Evolutionary conservation across 139 green algal genomes (phyloP).

Genomic region (Spirogloea muscicola): DNA sequence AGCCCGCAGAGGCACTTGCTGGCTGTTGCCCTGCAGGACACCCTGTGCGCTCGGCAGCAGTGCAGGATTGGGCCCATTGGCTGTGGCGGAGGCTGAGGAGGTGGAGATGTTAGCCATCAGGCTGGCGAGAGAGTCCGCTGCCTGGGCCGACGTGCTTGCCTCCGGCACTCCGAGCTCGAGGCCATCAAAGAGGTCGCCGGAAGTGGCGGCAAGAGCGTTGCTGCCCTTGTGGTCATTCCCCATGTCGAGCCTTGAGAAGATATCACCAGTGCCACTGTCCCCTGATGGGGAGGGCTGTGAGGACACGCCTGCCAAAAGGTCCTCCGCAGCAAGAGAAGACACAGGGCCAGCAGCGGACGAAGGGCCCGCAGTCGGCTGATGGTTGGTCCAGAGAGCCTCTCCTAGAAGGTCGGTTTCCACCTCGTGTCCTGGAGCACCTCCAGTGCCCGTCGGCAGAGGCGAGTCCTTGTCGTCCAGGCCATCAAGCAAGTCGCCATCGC

Average conservation of each 20-base stretch:
- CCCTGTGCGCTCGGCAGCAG: background rate
- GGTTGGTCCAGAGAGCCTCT: conserved; percentile 4
- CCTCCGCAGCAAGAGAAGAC: background rate
- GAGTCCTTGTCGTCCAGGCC: background rate
- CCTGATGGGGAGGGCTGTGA: background rate
- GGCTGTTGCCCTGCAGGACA: background rate
- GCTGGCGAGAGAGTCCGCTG: too few relatives aligned
- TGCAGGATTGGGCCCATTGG: background rate
- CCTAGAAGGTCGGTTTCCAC: background rate
- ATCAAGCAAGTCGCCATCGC: background rate
- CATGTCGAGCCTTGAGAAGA: background rate
- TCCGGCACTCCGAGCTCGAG: too few relatives aligned
- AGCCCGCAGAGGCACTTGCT: background rate
- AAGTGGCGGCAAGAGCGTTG: background rate
- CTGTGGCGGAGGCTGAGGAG: too few relatives aligned
- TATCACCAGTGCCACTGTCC: background rate
- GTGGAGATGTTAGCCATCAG: too few relatives aligned
- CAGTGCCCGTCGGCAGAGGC: background rate
- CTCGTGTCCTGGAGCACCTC: background rate
- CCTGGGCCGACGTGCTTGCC: too few relatives aligned
- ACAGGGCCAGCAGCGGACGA: background rate
- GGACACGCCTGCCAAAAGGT: background rate
- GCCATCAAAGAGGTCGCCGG: too few relatives aligned
- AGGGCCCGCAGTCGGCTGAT: background rate
- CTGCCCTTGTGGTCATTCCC: background rate